These are phyloP conservation scores for Postia placenta DNA, from an alignment of 768 basidiomycete species.

Conservation along the genomic window DNA sequence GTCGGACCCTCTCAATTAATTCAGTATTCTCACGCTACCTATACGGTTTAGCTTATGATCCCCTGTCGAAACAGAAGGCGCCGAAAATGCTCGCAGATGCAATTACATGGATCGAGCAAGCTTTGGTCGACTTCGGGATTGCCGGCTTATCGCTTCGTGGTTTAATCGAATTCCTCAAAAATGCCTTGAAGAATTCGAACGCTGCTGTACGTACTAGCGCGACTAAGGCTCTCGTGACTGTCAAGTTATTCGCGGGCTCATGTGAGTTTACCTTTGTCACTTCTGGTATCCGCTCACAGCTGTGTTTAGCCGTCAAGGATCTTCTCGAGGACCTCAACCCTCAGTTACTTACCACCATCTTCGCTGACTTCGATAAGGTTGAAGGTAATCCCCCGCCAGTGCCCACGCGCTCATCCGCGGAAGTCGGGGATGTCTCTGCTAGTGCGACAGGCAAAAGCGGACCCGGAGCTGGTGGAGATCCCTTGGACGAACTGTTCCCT, in stretches of 20 bases:
- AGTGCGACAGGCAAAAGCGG: slow-evolving; percentile 36
- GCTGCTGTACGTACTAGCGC: slow-evolving; percentile 90
- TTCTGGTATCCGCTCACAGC: slow-evolving; percentile 3
- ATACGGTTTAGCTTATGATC: slow-evolving; percentile 71
- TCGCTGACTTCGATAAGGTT: slow-evolving; percentile 88
- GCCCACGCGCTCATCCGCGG: slow-evolving; percentile 71
- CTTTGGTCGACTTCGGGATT: slow-evolving; percentile 87
- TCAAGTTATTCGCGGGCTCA: slow-evolving; percentile 87
- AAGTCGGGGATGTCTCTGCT: slow-evolving; percentile 51
- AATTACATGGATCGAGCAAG: slow-evolving; percentile 80
- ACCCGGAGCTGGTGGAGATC: slow-evolving; percentile 41
- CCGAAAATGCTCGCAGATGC: slow-evolving; percentile 95
- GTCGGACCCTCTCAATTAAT: slow-evolving; percentile 13
- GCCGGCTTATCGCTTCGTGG: slow-evolving; percentile 75
- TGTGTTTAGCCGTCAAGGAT: slow-evolving; percentile 71
- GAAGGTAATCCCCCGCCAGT: slow-evolving; percentile 72
- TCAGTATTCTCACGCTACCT: slow-evolving; percentile 9
- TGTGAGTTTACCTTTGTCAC: slow-evolving; percentile 41
- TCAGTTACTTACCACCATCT: slow-evolving; percentile 86
- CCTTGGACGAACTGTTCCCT: slow-evolving; percentile 92
- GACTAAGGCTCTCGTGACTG: slow-evolving; percentile 86
- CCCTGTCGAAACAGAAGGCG: slow-evolving; percentile 91
- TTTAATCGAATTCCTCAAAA: slow-evolving; percentile 89
- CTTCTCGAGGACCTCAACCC: slow-evolving; percentile 93
- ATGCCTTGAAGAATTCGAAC: slow-evolving; percentile 86